A percentile compares a stretch with the other conserved stretches of the same genome.
These are phyloP conservation scores for Arbutus unedo DNA, from an alignment of 148 eudicot genomes.

Conservation along the genomic window DNA sequence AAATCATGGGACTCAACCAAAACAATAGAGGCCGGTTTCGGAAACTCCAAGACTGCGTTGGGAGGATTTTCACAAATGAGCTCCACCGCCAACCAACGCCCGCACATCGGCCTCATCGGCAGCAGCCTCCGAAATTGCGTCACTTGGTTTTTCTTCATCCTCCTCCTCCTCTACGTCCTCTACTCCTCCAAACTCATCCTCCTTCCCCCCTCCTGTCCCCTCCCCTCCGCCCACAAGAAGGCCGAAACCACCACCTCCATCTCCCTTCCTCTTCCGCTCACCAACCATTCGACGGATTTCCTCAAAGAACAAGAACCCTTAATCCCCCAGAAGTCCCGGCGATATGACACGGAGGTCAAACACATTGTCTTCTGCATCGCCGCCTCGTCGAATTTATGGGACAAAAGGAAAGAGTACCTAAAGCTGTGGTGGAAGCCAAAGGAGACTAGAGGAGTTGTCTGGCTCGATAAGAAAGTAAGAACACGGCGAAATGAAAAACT, in stretches of 20 bases:
- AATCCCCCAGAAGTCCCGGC: not conserved
- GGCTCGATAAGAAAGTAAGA: constrained; percentile 43
- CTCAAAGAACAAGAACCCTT: not conserved
- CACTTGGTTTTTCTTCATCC: constrained; percentile 29
- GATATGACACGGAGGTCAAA: constrained; percentile 30
- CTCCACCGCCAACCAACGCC: constrained; percentile 1
- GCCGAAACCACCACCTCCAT: not conserved
- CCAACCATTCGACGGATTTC: constrained; percentile 1
- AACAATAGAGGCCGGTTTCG: not conserved
- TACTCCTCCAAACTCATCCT: constrained; percentile 43
- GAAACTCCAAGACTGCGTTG: not conserved
- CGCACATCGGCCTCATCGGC: constrained; percentile 11
- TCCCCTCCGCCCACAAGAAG: not conserved
- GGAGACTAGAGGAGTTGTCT: constrained; percentile 56
- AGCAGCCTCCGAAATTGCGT: constrained; percentile 18
- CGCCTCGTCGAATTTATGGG: constrained; percentile 50
- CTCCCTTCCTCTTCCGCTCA: not conserved
- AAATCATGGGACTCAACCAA: constrained; percentile 14
- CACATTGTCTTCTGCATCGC: constrained; percentile 66
- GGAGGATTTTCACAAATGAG: not conserved
- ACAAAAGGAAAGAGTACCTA: constrained; percentile 51
- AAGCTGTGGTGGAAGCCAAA: constrained; percentile 62
- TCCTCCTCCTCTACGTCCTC: constrained; percentile 38
- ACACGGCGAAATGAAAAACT: constrained; percentile 26
- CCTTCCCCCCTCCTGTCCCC: constrained; percentile 19